Evolutionary conservation across 768 basidiomycete genomes (phyloP), one percentile per base, ranked within the genome.

Genomic region (Podaxis sp.): DNA sequence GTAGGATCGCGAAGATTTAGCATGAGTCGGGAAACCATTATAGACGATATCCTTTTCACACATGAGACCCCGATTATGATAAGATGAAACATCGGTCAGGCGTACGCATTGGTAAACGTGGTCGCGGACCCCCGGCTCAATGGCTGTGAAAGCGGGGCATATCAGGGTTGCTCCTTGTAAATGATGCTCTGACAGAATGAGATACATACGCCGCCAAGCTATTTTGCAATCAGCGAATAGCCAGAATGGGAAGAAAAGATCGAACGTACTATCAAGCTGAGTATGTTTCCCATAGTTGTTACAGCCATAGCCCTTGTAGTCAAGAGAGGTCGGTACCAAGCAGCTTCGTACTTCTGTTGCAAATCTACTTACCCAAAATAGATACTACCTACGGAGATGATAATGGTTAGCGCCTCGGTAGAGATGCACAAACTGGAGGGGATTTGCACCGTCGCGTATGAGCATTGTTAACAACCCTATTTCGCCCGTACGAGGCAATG

Each of bases 391-490:
- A 38, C 7, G 8, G 33, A 44, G 22, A 40, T 17, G 41, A 17
- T 50, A 36, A 49, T 51, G 44, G n/a, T 24, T 51, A 48, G 54
- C 33, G 33, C n/a, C 24, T n/a, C 48, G 8, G 22, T 8, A 38
- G 3, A 3, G 36, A 20, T 2, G 22, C 61, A 64, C 7, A 20
- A 46, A 6, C 17, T 54, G 13, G 26, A 48, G 44, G 33, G 53
- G 12, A 48, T 46, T 66, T 73, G 26, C 60, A 79, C 80, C 80
- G 65, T 82, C 80, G 7, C 79, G 75, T 22, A 80, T 48, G 8
- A 61, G 58, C 36, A 79, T 65, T 22, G 75, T 61, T 46, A 66
- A 44, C 28, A 78, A 48, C 41, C 80, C 65, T 2, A 65, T 68
- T 1, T 65, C 60, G 8, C 63, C 63, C 15, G 63, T 60, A 4